phyloP scores from a whole-genome alignment of 2,329 filamentous ascomycete genomes.

The Arachnopeziza araneosa region DNA sequence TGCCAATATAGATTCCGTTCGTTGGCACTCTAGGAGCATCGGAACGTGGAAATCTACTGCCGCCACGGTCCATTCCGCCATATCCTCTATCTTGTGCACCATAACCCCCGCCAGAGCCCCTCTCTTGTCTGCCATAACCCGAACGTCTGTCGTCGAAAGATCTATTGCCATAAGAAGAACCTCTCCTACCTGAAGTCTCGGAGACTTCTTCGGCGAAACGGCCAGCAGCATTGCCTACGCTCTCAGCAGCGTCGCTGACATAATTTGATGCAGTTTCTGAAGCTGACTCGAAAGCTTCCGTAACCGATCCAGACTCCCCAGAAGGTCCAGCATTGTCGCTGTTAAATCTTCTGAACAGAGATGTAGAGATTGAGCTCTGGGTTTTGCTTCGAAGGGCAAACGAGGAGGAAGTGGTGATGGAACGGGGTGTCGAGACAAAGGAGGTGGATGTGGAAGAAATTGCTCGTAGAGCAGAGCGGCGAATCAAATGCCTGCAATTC shows the following conservation, averaged over 20 bases:
- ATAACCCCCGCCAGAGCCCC: too few relatives aligned
- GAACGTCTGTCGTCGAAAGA: neutral
- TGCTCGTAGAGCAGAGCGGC: constrained; percentile 51
- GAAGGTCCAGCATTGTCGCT: constrained; percentile 35
- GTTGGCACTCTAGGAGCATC: neutral
- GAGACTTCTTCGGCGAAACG: constrained; percentile 4
- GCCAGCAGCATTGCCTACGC: neutral
- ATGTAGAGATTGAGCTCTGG: constrained; percentile 29
- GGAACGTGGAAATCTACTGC: too few relatives aligned
- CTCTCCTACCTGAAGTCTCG: constrained; percentile 6
- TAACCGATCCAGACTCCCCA: constrained; percentile 1
- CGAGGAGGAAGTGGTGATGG: constrained; percentile 34
- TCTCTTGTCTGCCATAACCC: too few relatives aligned
- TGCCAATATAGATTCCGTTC: constrained; percentile 56
- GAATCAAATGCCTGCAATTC: constrained; percentile 36
- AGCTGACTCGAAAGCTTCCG: constrained; percentile 21
- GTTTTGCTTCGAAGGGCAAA: constrained; percentile 30
- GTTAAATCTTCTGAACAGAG: constrained; percentile 42
- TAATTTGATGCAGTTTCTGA: constrained; percentile 12
- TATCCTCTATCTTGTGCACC: neutral
- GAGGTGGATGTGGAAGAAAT: constrained; percentile 41
- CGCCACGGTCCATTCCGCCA: neutral
- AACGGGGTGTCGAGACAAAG: constrained; percentile 37
- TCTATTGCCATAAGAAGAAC: constrained; percentile 3
- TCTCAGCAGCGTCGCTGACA: constrained; percentile 12